Conservation (phyloP, 495 filamentous ascomycete species). For the Xylaria acuta region DNA sequence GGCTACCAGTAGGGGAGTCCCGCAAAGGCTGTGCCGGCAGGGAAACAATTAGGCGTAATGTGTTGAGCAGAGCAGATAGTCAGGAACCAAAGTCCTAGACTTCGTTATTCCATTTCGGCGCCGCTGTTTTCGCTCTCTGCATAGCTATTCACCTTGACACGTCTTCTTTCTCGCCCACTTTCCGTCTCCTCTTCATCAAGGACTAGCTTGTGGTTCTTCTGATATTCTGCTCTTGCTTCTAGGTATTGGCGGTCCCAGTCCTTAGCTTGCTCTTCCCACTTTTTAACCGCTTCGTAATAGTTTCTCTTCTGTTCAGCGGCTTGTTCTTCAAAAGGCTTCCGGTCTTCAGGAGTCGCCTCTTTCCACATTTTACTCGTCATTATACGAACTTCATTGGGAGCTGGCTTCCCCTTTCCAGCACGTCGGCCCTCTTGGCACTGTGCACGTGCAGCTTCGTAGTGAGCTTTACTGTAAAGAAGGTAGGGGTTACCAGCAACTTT, state of each 20-base stretch:
- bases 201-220: conserved; percentile 61
- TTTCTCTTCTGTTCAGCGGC: conserved; percentile 69
- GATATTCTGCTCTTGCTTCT: conserved; percentile 67
- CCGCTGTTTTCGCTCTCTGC: conserved; percentile 45
- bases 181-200: conserved; percentile 35
- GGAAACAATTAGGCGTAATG: background rate
- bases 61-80: background rate
- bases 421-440: conserved; percentile 72
- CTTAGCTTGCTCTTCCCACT: conserved; percentile 62
- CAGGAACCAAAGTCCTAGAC: background rate
- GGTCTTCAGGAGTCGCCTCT: conserved; percentile 68
- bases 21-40: background rate
- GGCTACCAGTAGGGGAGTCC: background rate
- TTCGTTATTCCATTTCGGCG: conserved; percentile 28
- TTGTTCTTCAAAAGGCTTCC: conserved; percentile 75
- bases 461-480: conserved; percentile 78
- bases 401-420: conserved; percentile 67
- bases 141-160: conserved; percentile 47
- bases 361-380: conserved; percentile 91
- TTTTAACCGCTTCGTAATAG: conserved; percentile 62
- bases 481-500: conserved; percentile 76
- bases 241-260: conserved; percentile 74
- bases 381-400: conserved; percentile 80
- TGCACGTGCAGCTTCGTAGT: conserved; percentile 75
- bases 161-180: conserved; percentile 37